Evolutionary conservation across 2,329 filamentous ascomycete genomes (phyloP).

Genomic region (Trichoderma lentiforme): DNA sequence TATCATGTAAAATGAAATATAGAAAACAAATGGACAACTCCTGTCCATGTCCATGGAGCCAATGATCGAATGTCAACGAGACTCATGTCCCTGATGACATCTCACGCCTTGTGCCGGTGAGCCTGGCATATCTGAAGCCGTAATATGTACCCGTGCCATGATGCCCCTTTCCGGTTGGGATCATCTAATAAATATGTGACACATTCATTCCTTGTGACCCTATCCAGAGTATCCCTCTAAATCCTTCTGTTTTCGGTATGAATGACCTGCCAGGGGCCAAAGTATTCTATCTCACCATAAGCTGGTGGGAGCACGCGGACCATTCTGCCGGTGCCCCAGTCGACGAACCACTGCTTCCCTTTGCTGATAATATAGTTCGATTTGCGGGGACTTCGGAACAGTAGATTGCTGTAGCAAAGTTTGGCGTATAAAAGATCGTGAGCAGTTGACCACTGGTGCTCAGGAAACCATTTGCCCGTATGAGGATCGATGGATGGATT

Average conservation of each 20-base stretch:
- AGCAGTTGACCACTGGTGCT: constrained; percentile 51
- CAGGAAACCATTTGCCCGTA: constrained; percentile 55
- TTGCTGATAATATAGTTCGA: constrained; percentile 55
- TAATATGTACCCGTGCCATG: neutral
- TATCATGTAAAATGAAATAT: neutral
- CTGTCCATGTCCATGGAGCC: neutral
- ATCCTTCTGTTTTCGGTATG: constrained; percentile 48
- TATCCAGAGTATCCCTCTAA: constrained; percentile 24
- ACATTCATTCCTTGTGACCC: neutral
- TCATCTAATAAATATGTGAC: neutral
- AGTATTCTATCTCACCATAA: constrained; percentile 51
- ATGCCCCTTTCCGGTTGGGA: neutral
- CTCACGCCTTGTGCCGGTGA: neutral
- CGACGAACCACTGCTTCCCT: constrained; percentile 57
- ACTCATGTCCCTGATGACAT: neutral
- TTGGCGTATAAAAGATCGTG: constrained; percentile 60
- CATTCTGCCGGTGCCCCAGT: constrained; percentile 57
- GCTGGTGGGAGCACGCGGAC: constrained; percentile 51
- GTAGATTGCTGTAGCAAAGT: constrained; percentile 56
- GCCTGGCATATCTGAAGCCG: neutral
- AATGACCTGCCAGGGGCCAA: constrained; percentile 49
- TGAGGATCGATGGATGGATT: constrained; percentile 45
- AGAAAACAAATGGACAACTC: neutral
- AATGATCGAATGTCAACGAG: neutral
- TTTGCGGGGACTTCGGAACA: constrained; percentile 56